Evolutionary conservation across 1,284 basidiomycete genomes (phyloP), one percentile per base, ranked within the genome.

Genomic region (Malassezia japonica): DNA sequence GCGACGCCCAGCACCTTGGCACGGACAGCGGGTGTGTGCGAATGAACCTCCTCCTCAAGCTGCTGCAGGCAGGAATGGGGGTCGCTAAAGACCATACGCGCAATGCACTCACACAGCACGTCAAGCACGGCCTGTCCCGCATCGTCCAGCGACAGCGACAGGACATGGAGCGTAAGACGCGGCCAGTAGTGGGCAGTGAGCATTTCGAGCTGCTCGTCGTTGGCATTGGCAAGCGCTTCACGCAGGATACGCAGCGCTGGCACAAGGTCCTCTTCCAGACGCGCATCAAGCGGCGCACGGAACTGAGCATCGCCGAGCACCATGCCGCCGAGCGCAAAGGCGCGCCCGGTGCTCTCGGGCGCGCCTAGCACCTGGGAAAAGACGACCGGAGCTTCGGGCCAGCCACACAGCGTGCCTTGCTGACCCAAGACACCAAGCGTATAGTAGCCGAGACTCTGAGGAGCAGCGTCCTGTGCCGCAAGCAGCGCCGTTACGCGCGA

Each of bases 1-100:
- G 96, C 84, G 1, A 92, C 88, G 5, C 91, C 86, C 8, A 94
- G 83, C 39, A 94, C 90, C 3, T 89, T 87, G 0, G 89, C 89
- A 24, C 90, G 72, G 8, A 76, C 81, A 16, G 56, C 50, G 1
- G 59, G 56, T 5, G 52, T 50, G 8, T 78, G 63, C 10, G 77
- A 76, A 6, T 64, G 57, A 81, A 89, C 82, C 36, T 84, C 82
- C 34, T 79, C 80, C 82, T 85, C 66, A 31, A 69, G 37, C 29
- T 65, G 54, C 6, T 48, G 32, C 85, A 98, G 77, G 73, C 91
- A 95, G 62, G 83, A 82, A 1, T 82, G 80, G 5, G 92, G 88
- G 48, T 92, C 84, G 1, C 86, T 86, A 0, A 86, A 86, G 0
- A 90, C 92, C 35, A 99, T 78, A 73, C 95, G 91, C 39, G 92